phyloP scores from a whole-genome alignment of 2,329 filamentous ascomycete genomes.

The Xylogone sp. region DNA sequence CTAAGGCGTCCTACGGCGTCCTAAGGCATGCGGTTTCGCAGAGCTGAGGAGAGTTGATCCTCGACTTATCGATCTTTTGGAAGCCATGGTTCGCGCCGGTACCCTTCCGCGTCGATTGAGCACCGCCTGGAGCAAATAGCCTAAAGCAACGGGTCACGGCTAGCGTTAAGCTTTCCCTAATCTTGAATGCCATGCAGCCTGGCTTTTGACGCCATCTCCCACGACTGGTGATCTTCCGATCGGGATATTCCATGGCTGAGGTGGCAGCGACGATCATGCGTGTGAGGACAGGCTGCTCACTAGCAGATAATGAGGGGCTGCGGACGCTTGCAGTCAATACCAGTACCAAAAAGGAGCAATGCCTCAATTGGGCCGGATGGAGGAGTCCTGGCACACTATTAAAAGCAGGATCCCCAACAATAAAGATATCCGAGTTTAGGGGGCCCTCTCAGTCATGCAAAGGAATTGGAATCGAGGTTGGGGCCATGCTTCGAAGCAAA shows the following conservation, averaged over 20 bases:
- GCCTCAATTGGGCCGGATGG: background rate
- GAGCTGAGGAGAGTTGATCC: no score
- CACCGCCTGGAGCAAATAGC: background rate
- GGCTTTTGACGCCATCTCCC: background rate
- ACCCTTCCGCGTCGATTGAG: background rate
- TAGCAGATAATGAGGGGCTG: no score
- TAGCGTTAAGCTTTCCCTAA: background rate
- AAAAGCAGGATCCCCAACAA: background rate
- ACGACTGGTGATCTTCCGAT: background rate
- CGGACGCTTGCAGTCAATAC: background rate
- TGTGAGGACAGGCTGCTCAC: no score
- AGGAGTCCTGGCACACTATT: background rate
- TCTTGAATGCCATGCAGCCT: background rate
- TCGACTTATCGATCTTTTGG: background rate
- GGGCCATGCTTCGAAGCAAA: no score
- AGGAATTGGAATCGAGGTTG: no score
- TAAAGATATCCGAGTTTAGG: no score
- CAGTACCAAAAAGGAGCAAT: background rate
- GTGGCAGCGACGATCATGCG: background rate
- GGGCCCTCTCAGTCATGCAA: no score
- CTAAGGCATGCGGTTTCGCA: no score
- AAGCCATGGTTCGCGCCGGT: no score
- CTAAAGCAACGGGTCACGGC: background rate
- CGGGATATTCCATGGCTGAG: background rate
- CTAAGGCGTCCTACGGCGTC: no score